Base-by-base conservation (phyloP, 2,329 filamentous ascomycete species). In the Colletotrichum truncatum region DNA sequence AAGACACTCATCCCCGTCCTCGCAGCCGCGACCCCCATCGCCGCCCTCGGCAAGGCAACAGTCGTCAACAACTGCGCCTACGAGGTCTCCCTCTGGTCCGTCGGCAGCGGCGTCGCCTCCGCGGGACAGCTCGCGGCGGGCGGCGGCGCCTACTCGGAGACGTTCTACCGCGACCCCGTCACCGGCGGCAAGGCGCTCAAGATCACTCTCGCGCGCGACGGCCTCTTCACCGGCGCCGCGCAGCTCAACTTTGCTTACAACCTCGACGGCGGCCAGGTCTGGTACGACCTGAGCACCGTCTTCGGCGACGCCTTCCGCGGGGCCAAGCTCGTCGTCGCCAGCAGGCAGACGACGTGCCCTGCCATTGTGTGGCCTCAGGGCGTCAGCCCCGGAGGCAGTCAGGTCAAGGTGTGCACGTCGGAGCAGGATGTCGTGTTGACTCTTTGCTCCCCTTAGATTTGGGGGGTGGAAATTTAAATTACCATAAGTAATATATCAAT, bases 191-290 rank as follows among this genome's bases (percentile, higher is more conserved):
- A 72, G 62, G 72, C 78, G 26, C 70, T 81, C 67, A 81, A 81
- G 70, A 70, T 81, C 53, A 79, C 78, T 7, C 46, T 60, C 21
- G 61, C 69, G 1, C 53, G 71, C 25, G 73, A 80, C 66, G 79
- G 79, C 38, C 73, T 81, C 41, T 80, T 72, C 73, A 77, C 73
- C 3, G 77, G 77, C 65, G 73, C 74, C n/a, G 72, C 80, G 23
- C 77, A 81, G 75, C 77, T 75, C 68, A 73, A 75, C 66, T 80
- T 77, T 48, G 78, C 79, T 34, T 80, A 78, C 70, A 80, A 68
- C 70, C 74, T 81, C 30, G 74, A 78, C 52, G 70, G 69, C 56
- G 64, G 39, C 54, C 66, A 64, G 6, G 62, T 81, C 54, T 81
- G 75, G 75, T 81, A 80, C 62, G 80, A 81, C 64, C 69, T 81